Evolutionary conservation across 257 asterid species (phyloP).

Genomic region (Capsicum baccatum): DNA sequence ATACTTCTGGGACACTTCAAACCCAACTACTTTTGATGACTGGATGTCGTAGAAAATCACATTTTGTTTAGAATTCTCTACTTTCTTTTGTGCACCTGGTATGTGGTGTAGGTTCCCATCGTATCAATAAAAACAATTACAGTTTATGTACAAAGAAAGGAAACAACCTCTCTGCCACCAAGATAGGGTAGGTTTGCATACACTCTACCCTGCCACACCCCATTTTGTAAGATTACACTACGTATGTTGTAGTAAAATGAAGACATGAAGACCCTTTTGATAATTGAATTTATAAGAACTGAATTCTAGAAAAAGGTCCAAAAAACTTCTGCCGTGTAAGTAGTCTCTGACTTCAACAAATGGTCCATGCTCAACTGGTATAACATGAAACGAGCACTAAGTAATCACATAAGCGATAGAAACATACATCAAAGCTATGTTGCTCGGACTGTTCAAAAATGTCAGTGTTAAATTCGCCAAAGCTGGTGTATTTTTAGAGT

Average conservation of each 20-base stretch:
- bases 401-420: background rate
- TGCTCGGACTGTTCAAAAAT: no score
- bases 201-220: background rate
- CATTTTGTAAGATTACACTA: background rate
- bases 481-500: no score
- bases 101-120: conserved; percentile 11
- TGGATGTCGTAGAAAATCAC: background rate
- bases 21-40: background rate
- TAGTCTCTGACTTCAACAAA: no score
- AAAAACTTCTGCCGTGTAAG: background rate
- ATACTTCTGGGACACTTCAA: conserved; percentile 8
- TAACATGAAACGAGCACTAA: background rate
- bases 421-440: background rate
- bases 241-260: background rate
- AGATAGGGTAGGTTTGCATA: background rate
- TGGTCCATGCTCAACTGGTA: background rate
- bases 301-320: background rate
- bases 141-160: background rate
- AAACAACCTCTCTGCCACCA: background rate
- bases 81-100: background rate
- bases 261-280: background rate
- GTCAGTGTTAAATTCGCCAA: no score
- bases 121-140: background rate
- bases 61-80: conserved; percentile 11
- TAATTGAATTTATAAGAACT: background rate